Base-by-base conservation (phyloP, 306 rosid genomes). In the Phaseolus lunatus region DNA sequence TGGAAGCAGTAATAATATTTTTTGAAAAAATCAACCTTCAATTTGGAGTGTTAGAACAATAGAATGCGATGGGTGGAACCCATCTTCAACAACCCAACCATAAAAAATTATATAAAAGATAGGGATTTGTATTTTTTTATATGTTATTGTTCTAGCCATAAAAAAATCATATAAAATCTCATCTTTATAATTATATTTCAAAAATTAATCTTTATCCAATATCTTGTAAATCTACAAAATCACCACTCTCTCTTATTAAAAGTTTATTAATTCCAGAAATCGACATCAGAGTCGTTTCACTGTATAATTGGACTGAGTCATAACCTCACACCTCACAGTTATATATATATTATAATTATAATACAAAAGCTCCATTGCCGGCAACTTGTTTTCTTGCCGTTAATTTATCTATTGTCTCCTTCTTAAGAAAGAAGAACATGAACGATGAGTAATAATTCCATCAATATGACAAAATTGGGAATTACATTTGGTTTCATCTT, bases 61-160 rank as follows among this genome's bases (percentile, higher is more conserved):
- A 20, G 69, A 66, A 82, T 70, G 70, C 5, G 49, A 80, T 41
- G 66, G 69, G 43, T 31, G 75, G 69, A 76, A 47, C 83, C 87
- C 76, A 76, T 82, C 73, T 29, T 33, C 71, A 81, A 67, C 88
- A 74, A 83, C 81, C 76, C 79, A 82, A 66, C 84, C 76, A 74
- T 80, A 70, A 44, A 63, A 54, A 54, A 44, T 7, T n/a, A 58
- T 13, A 9, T 39, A 80, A 67, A 29, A 15, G 48, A 29, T 84
- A 33, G 44, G 54, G 37, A 78, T 70, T 79, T 43, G 43, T 68
- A 1, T 19, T 8, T 37, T 37, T 37, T 1, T 37, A 4, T 33
- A 0, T n/a, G n/a, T n/a, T n/a, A n/a, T n/a, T n/a, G n/a, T n/a
- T n/a, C n/a, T n/a, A n/a, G n/a, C n/a, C n/a, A n/a, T n/a, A n/a